Evolutionary conservation across 495 filamentous ascomycete genomes (phyloP), one percentile per base, ranked within the genome.

Genomic region (Poronia punctata): DNA sequence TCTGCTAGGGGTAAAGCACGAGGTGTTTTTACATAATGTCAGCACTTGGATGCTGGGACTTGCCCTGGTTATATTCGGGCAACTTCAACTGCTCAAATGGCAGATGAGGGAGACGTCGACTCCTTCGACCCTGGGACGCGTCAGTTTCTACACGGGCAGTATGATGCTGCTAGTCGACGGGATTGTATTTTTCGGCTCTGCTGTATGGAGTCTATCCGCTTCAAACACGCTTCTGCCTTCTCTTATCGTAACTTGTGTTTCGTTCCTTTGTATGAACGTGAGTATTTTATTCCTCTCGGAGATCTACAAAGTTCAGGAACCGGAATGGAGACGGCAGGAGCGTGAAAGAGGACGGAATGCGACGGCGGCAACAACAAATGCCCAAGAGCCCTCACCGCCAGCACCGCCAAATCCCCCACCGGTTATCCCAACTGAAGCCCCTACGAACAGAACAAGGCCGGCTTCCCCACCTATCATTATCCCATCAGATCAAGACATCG

Each of bases 71-170:
- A 63, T 86, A 30, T 74, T 76, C 48, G 76, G 64, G 1, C 87
- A 97, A 54, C 72, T 95, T 14, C 67, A 76, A 38, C 64, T 95
- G 7, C 71, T 93, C 31, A 77, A 90, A 46, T 65, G 76, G 31
- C 92, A 98, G 62, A 83, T 93, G 65, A 90, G 88, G 57, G 87
- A 96, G 49, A 79, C 88, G 3, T 87, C 79, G 22, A 98, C 92
- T 4, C 90, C 92, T n/a, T 96, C 89, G 1, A 98, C 90, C 0
- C 69, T 87, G 29, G 90, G 86, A 48, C 78, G 92, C 11, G 76
- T 96, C 57, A 95, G 90, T 66, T 86, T 94, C 60, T 88, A 83
- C 59, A 90, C 86, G 0, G 77, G 88, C 43, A 76, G 76, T 35
- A 79, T 86, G 54, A 87, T 96, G 79, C 70, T 85, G n/a, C 70